Base-by-base conservation (phyloP, 2,329 filamentous ascomycete genomes). In the Leptoxyphium fumago region DNA sequence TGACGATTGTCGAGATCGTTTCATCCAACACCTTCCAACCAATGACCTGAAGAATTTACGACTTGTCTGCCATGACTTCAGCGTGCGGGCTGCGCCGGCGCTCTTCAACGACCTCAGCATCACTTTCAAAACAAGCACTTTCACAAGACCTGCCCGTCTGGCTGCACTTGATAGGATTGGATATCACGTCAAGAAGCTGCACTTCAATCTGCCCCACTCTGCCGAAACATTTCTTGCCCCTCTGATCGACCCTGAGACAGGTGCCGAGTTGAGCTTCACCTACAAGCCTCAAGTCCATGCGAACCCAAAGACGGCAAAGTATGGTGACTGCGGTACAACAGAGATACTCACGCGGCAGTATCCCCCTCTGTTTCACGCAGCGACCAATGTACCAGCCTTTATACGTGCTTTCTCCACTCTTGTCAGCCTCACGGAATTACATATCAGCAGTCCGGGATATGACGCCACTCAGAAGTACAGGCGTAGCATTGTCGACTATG, bases 261-360 rank as follows among this genome's bases (percentile, higher is more conserved):
- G 86, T 38, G 76, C 77, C 49, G 84, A 94, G 67, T 77, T 85
- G 57, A 76, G 70, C 53, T 94, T 93, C 62, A 68, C 87, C 41
- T 94, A 94, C 66, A 82, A 77, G 45, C 86, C 87, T 13, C 81
- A 86, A 56, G 77, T 70, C 8, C 59, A 65, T 38, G 13, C 32
- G 9, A 55, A 75, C 2, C 78, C 78, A 36, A 74, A 76, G 58
- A 57, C 78, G 43, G 82, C 82, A 42, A 89, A 85, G 64, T 93
- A 93, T 61, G 84, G 82, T 52, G 84, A 80, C 60, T 72, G 75
- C 53, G 82, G 85, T 55, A 77, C 91, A 55, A 86, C 80, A 48
- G 82, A 89, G 57, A 73, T 93, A 46, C 71, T 94, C 48, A 84
- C 85, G 11, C 78, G 85, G 58, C 86, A 94, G 64, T 94, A 93